Conservation (phyloP, 2,329 filamentous ascomycete genomes). For the Apiospora arundinis region DNA sequence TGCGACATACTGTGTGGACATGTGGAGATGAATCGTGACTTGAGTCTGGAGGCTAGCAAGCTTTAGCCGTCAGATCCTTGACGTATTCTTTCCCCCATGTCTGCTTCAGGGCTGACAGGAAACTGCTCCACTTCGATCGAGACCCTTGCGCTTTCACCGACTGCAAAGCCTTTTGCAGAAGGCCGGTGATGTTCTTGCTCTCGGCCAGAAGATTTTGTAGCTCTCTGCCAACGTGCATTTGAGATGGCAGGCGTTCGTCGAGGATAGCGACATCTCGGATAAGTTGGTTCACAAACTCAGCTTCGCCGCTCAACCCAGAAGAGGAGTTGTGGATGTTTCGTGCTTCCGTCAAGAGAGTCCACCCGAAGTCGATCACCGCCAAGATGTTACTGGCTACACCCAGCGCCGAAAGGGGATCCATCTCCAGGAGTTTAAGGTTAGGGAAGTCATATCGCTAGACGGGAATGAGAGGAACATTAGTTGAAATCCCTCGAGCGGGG, state of each 20-base stretch:
- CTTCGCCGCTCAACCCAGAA: not conserved
- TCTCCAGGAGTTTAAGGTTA: not conserved
- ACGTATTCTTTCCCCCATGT: not conserved
- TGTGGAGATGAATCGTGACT: not conserved
- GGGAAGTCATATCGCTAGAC: too few species aligned
- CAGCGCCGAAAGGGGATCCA: conserved; percentile 1
- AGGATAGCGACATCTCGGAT: not conserved
- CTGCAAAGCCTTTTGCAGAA: not conserved
- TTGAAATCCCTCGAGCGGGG: not conserved
- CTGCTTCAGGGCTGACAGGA: not conserved
- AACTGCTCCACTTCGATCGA: not conserved
- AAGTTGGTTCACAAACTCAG: not conserved
- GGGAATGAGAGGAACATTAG: not conserved
- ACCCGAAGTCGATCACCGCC: not conserved
- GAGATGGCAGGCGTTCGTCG: not conserved
- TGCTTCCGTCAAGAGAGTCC: not conserved
- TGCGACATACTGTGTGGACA: not conserved
- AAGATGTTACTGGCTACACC: not conserved
- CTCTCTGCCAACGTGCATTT: not conserved
- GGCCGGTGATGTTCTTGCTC: not conserved
- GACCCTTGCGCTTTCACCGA: not conserved
- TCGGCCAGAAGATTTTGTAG: not conserved
- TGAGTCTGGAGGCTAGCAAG: not conserved
- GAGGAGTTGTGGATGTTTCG: not conserved
- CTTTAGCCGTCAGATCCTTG: not conserved